Evolutionary conservation across 108 stramenopile genomes (phyloP).

Genomic region (Nitzschia palea): DNA sequence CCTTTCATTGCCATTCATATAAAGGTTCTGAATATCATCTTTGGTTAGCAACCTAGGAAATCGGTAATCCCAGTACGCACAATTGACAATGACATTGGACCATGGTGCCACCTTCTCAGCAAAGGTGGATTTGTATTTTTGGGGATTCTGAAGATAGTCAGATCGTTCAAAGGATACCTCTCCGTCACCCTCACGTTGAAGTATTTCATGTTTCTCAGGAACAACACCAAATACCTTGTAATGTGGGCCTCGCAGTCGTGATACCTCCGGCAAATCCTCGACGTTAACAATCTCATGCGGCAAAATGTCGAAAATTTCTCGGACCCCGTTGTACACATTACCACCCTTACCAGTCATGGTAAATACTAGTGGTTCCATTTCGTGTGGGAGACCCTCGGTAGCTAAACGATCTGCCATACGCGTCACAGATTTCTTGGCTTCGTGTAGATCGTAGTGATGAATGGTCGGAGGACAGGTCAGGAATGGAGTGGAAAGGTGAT

Average conservation of each 20-base stretch:
- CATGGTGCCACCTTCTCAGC: constrained; percentile 59
- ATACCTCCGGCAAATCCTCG: constrained; percentile 53
- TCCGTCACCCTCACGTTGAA: constrained; percentile 7
- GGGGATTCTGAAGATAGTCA: constrained; percentile 69
- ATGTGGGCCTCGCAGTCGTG: not conserved
- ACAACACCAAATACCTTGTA: constrained; percentile 53
- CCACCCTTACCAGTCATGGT: constrained; percentile 69
- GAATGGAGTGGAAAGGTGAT: constrained; percentile 72
- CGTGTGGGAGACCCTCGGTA: constrained; percentile 49
- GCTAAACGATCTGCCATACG: constrained; percentile 52
- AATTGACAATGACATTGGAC: constrained; percentile 69
- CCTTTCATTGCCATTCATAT: constrained; percentile 39
- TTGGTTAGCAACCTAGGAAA: constrained; percentile 79
- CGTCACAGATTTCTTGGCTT: constrained; percentile 45
- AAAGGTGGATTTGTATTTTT: constrained; percentile 68
- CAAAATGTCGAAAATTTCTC: constrained; percentile 71
- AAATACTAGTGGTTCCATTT: constrained; percentile 64
- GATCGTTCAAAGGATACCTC: constrained; percentile 48
- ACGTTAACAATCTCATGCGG: constrained; percentile 73
- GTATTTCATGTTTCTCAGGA: constrained; percentile 49
- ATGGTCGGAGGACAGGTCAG: constrained; percentile 66
- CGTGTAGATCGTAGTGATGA: constrained; percentile 64
- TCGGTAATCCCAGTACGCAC: constrained; percentile 85
- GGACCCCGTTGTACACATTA: constrained; percentile 75
- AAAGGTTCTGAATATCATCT: constrained; percentile 49